phyloP scores from a whole-genome alignment of 371 early-diverging fungal species.

The Mucor plumbeus region DNA sequence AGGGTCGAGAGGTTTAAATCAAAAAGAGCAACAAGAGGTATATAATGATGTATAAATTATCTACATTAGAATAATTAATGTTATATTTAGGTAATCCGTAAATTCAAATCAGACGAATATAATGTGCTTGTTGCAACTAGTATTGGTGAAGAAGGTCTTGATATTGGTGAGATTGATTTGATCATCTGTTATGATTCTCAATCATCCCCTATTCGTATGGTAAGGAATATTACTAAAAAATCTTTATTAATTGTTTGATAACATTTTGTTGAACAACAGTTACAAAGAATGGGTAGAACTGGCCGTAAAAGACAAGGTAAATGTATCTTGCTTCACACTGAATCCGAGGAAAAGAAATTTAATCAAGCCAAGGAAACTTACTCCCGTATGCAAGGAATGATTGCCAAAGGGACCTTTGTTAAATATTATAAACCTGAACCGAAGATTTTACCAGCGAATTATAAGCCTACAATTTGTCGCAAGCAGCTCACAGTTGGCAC shows the following conservation, averaged over 20 bases:
- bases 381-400: conserved; percentile 59
- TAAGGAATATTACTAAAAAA: conserved; percentile 5
- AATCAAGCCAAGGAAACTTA: conserved; percentile 66
- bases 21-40: conserved; percentile 85
- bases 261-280: conserved; percentile 40
- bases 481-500: conserved; percentile 34
- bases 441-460: conserved; percentile 52
- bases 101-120: conserved; percentile 73
- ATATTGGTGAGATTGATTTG: conserved; percentile 96
- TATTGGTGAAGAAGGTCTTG: conserved; percentile 97
- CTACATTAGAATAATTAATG: not conserved
- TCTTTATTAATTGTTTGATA: not conserved
- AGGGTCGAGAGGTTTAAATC: conserved; percentile 74
- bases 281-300: conserved; percentile 95
- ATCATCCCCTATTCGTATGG: conserved; percentile 83
- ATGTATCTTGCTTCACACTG: conserved; percentile 80
- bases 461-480: conserved; percentile 50
- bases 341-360: conserved; percentile 79
- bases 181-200: conserved; percentile 93
- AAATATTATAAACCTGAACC: conserved; percentile 35
- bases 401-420: conserved; percentile 27
- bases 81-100: conserved; percentile 33
- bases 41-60: not conserved
- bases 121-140: conserved; percentile 92
- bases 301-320: conserved; percentile 90